Conservation (phyloP, 2,329 filamentous ascomycete species). For the Aspergillus ibericus region DNA sequence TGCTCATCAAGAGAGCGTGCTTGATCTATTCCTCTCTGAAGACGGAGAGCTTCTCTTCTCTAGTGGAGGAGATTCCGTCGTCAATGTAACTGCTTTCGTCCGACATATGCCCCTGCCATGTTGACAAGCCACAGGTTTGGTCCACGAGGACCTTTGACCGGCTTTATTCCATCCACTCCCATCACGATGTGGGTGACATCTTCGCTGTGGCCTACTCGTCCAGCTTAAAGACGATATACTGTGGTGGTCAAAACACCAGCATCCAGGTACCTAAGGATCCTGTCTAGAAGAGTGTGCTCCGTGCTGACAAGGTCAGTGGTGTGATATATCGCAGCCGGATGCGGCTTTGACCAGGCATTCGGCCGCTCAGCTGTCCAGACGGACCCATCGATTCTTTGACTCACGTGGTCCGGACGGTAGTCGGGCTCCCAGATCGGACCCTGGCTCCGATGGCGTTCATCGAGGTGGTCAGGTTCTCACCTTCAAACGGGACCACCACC, state of each 20-base stretch:
- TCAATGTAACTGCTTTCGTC: conserved; percentile 61
- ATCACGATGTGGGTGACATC: conserved; percentile 91
- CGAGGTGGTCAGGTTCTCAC: conserved; percentile 69
- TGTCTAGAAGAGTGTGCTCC: neutral
- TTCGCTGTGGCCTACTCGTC: conserved; percentile 91
- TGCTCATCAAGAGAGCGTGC: conserved; percentile 87
- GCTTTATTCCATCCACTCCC: conserved; percentile 87
- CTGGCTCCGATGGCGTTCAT: conserved; percentile 53
- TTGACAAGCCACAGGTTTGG: conserved; percentile 62
- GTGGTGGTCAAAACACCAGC: conserved; percentile 90
- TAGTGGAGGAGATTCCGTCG: conserved; percentile 86
- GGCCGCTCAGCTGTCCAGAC: conserved; percentile 69
- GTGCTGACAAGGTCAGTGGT: conserved; percentile 59
- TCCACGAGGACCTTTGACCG: conserved; percentile 72
- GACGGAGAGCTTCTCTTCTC: conserved; percentile 80
- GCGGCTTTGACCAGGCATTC: conserved; percentile 63
- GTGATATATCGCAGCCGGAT: conserved; percentile 66
- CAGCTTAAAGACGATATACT: conserved; percentile 76
- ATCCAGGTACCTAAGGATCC: conserved; percentile 62
- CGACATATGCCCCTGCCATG: neutral
- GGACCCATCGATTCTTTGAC: conserved; percentile 90
- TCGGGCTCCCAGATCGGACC: conserved; percentile 70
- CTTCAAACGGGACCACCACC: conserved; percentile 76
- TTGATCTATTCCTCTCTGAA: conserved; percentile 77
- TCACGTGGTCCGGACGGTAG: conserved; percentile 81